A percentile compares a stretch with the other conserved stretches of the same genome.
phyloP scores from a whole-genome alignment of 2,329 filamentous ascomycete genomes.

The Aureobasidium sp. region DNA sequence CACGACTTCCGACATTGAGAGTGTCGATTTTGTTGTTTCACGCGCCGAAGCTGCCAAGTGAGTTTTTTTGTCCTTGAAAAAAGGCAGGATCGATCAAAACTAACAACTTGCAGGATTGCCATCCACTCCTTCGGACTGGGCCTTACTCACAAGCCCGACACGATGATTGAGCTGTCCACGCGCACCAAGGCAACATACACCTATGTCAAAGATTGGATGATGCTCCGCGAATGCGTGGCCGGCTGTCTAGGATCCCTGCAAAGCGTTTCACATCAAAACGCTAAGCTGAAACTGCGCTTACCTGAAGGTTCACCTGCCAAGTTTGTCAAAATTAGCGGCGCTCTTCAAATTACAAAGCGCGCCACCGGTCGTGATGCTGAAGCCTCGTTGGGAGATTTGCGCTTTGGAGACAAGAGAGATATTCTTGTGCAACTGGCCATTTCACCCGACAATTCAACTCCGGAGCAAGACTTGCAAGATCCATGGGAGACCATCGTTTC shows the following conservation, averaged over 20 bases:
- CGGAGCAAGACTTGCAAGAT: conserved; percentile 84
- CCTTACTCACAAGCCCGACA: conserved; percentile 95
- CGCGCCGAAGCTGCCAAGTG: conserved; percentile 94
- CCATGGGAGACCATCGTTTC: conserved; percentile 97
- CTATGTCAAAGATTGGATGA: conserved; percentile 99
- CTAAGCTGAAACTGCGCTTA: conserved; percentile 86
- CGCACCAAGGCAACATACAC: conserved; percentile 95
- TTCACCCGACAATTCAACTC: conserved; percentile 71
- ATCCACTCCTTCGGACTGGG: conserved; percentile 96
- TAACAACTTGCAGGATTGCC: conserved; percentile 55
- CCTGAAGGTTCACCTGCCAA: conserved; percentile 96
- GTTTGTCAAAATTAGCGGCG: conserved; percentile 97
- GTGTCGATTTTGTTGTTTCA: conserved; percentile 95
- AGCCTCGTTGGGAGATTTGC: conserved; percentile 80
- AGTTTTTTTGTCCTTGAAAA: conserved; percentile 32
- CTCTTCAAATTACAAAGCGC: conserved; percentile 90
- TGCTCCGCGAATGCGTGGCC: conserved; percentile 91
- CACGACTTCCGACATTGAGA: conserved; percentile 86
- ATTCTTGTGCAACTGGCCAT: conserved; percentile 93
- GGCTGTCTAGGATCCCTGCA: conserved; percentile 89
- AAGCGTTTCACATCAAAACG: conserved; percentile 94
- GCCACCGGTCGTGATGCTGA: conserved; percentile 92
- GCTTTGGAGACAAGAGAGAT: conserved; percentile 86
- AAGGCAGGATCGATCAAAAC: conserved; percentile 13
- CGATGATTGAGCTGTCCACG: conserved; percentile 94